Evolutionary conservation across 2,329 filamentous ascomycete species (phyloP), one percentile per base, ranked within the genome.

Genomic region (Colletotrichum theobromicola): DNA sequence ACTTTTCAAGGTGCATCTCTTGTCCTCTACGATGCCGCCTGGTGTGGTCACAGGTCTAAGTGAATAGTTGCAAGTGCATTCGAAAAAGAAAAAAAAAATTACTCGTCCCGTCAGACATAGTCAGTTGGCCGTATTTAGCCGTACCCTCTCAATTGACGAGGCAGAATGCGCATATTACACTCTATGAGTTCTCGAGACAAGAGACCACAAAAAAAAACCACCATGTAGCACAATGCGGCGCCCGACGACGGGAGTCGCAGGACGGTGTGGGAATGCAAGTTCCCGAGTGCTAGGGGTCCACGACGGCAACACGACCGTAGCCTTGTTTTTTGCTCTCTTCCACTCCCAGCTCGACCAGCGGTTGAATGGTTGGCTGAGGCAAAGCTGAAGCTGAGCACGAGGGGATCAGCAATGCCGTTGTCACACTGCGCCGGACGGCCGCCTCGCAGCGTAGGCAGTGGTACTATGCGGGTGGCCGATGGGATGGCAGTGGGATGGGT

Each of bases 331-430:
- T 35, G 58, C 34, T n/a, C 28, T 60, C n/a, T 10, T 32, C 32
- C 13, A 15, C 30, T 21, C 30, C 2, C 30, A 32, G n/a, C 16
- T 21, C 57, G 4, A 32, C 30, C 16, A 21, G 57, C 28, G 57
- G 18, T 28, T 50, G 42, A 62, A 10, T 16, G 42, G 60, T 18
- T 21, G 60, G 67, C 12, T 10, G 18, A 26, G 66, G n/a, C n/a
- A 7, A 53, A 28, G n/a, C n/a, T 34, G 61, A 24, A 62, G 37
- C 37, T 62, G 60, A 15, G 60, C 57, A 42, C 34, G 55, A 62
- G 53, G 37, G 62, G n/a, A 62, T 71, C 50, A 70, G 42, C 66
- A 53, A 70, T 65, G 60, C 60, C 67, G 67, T 15, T 26, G 67
- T 65, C 30, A 50, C 50, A 65, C 67, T 13, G 67, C 67, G 10